Percentiles rank a stretch among this genome's conserved stretches.
Conservation (phyloP, 1,284 basidiomycete species). For the Porogramme epimiltina region DNA sequence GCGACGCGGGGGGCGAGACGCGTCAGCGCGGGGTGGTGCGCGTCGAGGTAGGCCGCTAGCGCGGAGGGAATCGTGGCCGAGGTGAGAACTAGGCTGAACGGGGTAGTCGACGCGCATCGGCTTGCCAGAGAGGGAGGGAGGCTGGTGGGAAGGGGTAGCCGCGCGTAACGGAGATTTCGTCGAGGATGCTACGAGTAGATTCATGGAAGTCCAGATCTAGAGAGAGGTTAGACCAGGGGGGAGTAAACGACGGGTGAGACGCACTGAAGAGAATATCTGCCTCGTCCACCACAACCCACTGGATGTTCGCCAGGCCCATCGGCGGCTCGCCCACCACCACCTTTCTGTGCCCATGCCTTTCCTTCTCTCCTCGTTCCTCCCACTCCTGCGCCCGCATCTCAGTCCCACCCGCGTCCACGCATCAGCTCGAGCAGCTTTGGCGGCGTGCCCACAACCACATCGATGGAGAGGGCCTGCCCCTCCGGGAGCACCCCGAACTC, state of each 20-base stretch:
- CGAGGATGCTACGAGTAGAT: constrained; percentile 66
- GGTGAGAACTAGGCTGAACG: constrained; percentile 80
- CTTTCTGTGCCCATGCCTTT: constrained; percentile 23
- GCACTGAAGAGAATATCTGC: constrained; percentile 87
- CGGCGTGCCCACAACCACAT: constrained; percentile 80
- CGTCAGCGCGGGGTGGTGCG: constrained; percentile 58
- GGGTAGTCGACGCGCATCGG: constrained; percentile 43
- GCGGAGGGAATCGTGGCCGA: constrained; percentile 86
- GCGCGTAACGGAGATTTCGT: constrained; percentile 68
- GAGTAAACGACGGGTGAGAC: constrained; percentile 22
- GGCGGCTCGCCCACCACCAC: constrained; percentile 47
- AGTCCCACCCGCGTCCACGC: constrained; percentile 66
- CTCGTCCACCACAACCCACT: constrained; percentile 89
- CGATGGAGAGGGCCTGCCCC: constrained; percentile 37
- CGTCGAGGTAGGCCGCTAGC: constrained; percentile 66
- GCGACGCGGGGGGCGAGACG: constrained; percentile 66
- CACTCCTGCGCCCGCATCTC: constrained; percentile 30
- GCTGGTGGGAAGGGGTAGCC: constrained; percentile 44
- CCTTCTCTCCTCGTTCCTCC: no score
- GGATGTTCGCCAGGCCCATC: constrained; percentile 63
- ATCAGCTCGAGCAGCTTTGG: constrained; percentile 75
- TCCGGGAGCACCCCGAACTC: constrained; percentile 26
- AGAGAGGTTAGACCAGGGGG: neutral
- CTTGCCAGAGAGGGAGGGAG: neutral
- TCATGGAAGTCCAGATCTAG: constrained; percentile 80